phyloP scores from a whole-genome alignment of 2,329 filamentous ascomycete species.

The Drechslerella coelobrocha region DNA sequence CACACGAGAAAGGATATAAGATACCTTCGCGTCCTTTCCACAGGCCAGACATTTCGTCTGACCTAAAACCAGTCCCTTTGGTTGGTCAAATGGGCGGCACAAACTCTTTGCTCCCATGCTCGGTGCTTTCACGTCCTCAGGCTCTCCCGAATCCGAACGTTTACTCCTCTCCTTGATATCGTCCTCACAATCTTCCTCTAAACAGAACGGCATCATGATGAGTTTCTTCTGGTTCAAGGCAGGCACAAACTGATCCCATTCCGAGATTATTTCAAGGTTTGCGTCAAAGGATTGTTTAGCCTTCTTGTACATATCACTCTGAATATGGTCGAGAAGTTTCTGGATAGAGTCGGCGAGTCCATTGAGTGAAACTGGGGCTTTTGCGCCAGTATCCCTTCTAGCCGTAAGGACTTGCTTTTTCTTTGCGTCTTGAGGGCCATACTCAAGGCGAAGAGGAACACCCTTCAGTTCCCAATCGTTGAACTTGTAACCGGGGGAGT shows the following conservation, averaged over 20 bases:
- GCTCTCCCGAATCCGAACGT: conserved; percentile 66
- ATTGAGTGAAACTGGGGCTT: conserved; percentile 77
- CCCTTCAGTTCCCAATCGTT: conserved; percentile 98
- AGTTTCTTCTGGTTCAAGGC: conserved; percentile 91
- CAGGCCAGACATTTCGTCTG: conserved; percentile 79
- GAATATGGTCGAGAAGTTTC: conserved; percentile 85
- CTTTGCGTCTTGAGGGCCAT: conserved; percentile 90
- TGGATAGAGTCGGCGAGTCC: conserved; percentile 77
- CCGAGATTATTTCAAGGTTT: conserved; percentile 79
- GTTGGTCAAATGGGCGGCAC: conserved; percentile 85
- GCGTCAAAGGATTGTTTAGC: conserved; percentile 79
- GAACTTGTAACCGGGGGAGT: conserved; percentile 96
- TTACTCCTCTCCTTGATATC: conserved; percentile 90
- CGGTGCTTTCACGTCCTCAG: conserved; percentile 75
- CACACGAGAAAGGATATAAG: not conserved
- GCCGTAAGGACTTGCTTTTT: conserved; percentile 83
- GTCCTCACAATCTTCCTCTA: conserved; percentile 78
- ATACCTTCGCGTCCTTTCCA: conserved; percentile 54
- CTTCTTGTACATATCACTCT: conserved; percentile 77
- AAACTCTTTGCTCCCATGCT: conserved; percentile 79
- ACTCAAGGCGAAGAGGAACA: conserved; percentile 90
- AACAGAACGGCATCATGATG: conserved; percentile 86
- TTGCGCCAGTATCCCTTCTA: conserved; percentile 84
- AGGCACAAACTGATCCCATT: conserved; percentile 91
- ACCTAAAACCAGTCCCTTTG: conserved; percentile 76